Conservation (phyloP, 495 filamentous ascomycete genomes). For the Elasticomyces elasticus region DNA sequence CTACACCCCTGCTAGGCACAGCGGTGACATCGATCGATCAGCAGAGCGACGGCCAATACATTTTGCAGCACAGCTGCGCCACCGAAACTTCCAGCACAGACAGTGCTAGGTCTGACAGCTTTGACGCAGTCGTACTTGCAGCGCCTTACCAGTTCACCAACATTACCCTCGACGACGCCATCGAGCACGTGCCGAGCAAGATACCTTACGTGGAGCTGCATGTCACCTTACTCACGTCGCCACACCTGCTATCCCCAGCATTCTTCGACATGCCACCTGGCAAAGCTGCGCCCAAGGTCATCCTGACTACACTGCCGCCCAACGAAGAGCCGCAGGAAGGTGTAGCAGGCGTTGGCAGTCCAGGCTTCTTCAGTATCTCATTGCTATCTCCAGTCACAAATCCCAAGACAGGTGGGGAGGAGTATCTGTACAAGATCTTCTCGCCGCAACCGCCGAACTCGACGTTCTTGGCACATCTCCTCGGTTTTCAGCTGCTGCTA, state of each 20-base stretch:
- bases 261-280: slow-evolving; percentile 56
- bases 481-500: slow-evolving; percentile 28
- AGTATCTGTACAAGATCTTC: slow-evolving; percentile 96
- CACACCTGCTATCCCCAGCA: slow-evolving; percentile 51
- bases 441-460: slow-evolving; percentile 58
- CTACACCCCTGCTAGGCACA: slow-evolving; percentile 56
- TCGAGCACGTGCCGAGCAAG: slow-evolving; percentile 46
- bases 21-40: slow-evolving; percentile 50
- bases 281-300: slow-evolving; percentile 49
- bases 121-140: slow-evolving; percentile 73
- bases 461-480: slow-evolving; percentile 48
- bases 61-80: slow-evolving; percentile 28
- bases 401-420: slow-evolving; percentile 40
- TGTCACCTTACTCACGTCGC: slow-evolving; percentile 80
- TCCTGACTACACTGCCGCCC: slow-evolving; percentile 74
- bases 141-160: slow-evolving; percentile 65
- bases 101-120: slow-evolving; percentile 31
- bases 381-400: slow-evolving; percentile 56
- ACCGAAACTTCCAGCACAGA: slow-evolving; percentile 10
- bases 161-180: slow-evolving; percentile 36
- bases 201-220: slow-evolving; percentile 77
- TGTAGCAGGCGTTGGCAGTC: slow-evolving; percentile 50
- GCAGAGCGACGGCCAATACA: slow-evolving; percentile 37
- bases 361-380: slow-evolving; percentile 82
- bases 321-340: slow-evolving; percentile 42